Conservation (phyloP, 768 basidiomycete genomes). For the Leucocoprinus birnbaumii region DNA sequence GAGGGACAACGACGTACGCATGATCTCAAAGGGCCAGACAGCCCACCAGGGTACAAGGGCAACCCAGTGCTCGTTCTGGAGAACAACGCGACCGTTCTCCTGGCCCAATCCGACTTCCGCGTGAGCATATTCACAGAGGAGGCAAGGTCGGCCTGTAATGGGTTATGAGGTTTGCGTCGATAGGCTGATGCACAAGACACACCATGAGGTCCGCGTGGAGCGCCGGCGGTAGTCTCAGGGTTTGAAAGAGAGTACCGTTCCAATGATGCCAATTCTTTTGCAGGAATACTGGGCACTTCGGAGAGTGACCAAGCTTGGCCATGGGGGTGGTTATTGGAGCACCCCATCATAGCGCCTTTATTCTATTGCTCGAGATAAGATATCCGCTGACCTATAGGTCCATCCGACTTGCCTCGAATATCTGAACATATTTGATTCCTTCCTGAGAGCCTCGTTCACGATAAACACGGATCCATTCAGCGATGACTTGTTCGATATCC, state of each 20-base stretch:
- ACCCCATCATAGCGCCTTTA: conserved; percentile 94
- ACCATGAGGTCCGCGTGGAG: conserved; percentile 56
- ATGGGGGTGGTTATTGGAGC: conserved; percentile 92
- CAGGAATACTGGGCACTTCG: conserved; percentile 64
- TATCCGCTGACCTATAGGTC: not conserved
- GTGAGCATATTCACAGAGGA: conserved; percentile 79
- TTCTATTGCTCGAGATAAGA: conserved; percentile 47
- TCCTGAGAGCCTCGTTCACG: conserved; percentile 51
- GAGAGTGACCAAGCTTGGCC: conserved; percentile 88
- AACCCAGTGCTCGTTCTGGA: conserved; percentile 74
- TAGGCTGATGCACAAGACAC: not conserved
- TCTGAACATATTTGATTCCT: conserved; percentile 82
- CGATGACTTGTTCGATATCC: conserved; percentile 65
- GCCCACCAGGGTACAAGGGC: conserved; percentile 96
- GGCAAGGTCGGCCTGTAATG: conserved; percentile 51
- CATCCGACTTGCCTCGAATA: conserved; percentile 68
- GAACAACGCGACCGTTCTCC: conserved; percentile 55
- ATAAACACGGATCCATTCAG: conserved; percentile 74
- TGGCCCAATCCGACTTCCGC: conserved; percentile 47
- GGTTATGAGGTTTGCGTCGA: not conserved
- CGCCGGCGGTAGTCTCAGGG: conserved; percentile 32
- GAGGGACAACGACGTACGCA: conserved; percentile 42
- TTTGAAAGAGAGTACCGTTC: conserved; percentile 39
- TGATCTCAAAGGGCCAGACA: conserved; percentile 86
- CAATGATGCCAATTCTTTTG: conserved; percentile 62